Evolutionary conservation across 768 basidiomycete species (phyloP).

Genomic region (Mycena maculata): DNA sequence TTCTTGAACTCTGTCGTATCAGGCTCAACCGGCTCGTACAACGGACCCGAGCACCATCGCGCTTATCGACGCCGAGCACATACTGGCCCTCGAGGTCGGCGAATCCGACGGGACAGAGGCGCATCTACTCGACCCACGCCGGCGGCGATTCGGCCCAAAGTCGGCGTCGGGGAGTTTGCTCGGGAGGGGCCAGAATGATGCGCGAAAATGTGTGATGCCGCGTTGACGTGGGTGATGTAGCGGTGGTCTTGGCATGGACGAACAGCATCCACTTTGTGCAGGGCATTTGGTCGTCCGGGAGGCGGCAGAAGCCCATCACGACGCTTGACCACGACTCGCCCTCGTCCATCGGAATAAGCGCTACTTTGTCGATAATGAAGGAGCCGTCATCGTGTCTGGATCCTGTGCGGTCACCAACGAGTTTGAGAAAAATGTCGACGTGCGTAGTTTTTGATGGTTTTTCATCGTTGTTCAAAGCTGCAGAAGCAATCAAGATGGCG

Average conservation of each 20-base stretch:
- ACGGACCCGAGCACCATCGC: neutral
- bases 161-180: neutral
- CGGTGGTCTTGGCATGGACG: neutral
- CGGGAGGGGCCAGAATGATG: neutral
- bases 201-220: slow-evolving; percentile 4
- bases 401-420: neutral
- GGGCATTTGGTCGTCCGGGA: neutral
- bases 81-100: neutral
- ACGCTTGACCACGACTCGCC: neutral
- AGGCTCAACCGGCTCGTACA: neutral
- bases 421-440: slow-evolving; percentile 1
- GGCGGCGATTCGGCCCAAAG: neutral
- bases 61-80: neutral
- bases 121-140: slow-evolving; percentile 1
- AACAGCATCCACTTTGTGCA: neutral
- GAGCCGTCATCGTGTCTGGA: slow-evolving; percentile 6
- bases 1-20: slow-evolving; percentile 1
- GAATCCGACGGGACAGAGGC: neutral
- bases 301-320: neutral
- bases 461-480: neutral
- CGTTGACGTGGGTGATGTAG: neutral
- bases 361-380: slow-evolving; percentile 10
- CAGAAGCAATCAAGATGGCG: neutral
- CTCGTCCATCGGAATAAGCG: neutral
- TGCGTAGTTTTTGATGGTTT: neutral